Evolutionary conservation across 225 moss, liverwort and hornwort genomes (phyloP).

Genomic region (Pleurozium schreberi): DNA sequence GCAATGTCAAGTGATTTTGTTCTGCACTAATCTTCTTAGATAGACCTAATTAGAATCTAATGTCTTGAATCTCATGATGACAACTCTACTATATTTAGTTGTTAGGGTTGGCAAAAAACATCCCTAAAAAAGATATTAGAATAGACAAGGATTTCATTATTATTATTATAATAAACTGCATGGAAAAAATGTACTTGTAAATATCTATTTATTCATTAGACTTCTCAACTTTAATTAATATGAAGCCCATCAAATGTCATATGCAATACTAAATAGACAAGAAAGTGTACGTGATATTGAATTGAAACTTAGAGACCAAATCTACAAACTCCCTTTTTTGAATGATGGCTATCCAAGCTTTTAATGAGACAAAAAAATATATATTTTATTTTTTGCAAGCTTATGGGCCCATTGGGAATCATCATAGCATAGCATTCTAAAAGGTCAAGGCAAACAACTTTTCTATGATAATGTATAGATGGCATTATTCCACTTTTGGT

Average conservation of each 20-base stretch:
- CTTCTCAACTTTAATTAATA: not conserved
- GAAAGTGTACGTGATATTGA: not conserved
- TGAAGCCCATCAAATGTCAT: not conserved
- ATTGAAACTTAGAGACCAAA: not conserved
- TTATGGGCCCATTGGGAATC: not conserved
- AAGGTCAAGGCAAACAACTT: not conserved
- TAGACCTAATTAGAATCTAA: not conserved
- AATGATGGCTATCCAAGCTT: not conserved
- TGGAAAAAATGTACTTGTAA: not conserved
- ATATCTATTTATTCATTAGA: not conserved
- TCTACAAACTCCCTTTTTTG: not conserved
- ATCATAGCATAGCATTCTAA: not conserved
- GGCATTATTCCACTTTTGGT: not conserved
- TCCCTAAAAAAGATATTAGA: not conserved
- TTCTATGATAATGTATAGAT: not conserved
- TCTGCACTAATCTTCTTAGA: not conserved
- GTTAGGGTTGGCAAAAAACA: not conserved
- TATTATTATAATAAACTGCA: not conserved
- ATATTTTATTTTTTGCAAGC: too few relatives aligned
- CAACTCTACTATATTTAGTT: accelerated
- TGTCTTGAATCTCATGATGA: not conserved
- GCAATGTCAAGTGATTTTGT: not conserved
- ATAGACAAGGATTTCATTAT: not conserved
- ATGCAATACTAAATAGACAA: not conserved
- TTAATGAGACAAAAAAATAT: not conserved